phyloP scores from a whole-genome alignment of 2,329 filamentous ascomycete genomes.

The Juglanconis juglandina region DNA sequence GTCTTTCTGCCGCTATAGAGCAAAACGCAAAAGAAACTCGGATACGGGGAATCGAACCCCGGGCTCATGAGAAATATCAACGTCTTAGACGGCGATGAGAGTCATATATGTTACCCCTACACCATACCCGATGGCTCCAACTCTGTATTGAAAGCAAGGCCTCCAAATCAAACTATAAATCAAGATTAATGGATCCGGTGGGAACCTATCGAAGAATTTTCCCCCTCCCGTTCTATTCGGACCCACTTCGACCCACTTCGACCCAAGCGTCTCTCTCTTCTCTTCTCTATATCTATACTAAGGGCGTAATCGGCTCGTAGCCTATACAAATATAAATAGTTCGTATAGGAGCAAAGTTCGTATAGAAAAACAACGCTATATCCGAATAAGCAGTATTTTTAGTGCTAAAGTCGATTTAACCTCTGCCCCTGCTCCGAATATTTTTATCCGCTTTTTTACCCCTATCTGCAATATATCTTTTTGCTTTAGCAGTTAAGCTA shows the following conservation, averaged over 20 bases:
- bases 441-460: too few relatives aligned
- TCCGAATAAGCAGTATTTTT: too few relatives aligned
- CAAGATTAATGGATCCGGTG: neutral
- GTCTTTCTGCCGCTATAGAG: too few relatives aligned
- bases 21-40: conserved; percentile 1
- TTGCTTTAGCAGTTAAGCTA: too few relatives aligned
- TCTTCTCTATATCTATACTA: neutral
- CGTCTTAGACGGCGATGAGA: conserved; percentile 4
- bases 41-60: conserved; percentile 19
- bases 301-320: too few relatives aligned
- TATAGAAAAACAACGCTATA: too few relatives aligned
- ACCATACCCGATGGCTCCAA: conserved; percentile 16
- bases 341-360: too few relatives aligned
- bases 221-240: neutral
- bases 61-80: conserved; percentile 12
- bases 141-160: neutral
- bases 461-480: too few relatives aligned
- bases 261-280: neutral
- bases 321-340: too few relatives aligned
- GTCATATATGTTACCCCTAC: conserved; percentile 19
- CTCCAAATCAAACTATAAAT: neutral
- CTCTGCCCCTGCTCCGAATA: too few relatives aligned
- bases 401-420: too few relatives aligned
- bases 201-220: neutral
- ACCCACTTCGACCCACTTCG: neutral